These are phyloP conservation scores for Lasiosphaeris hirsuta DNA, from an alignment of 495 filamentous ascomycete genomes.

Conservation along the genomic window DNA sequence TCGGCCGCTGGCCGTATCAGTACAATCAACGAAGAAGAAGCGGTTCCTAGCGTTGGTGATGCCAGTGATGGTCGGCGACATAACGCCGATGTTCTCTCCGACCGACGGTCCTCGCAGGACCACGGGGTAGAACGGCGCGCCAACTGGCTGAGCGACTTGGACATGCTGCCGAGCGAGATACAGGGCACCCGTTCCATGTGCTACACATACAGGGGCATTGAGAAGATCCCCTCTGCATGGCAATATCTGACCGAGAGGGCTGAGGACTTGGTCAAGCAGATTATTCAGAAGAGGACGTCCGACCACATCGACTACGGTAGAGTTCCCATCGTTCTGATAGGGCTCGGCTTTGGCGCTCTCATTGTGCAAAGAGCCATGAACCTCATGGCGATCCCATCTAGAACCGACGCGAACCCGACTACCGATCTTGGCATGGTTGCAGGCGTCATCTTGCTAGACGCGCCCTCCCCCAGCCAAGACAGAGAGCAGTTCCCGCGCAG, in stretches of 20 bases:
- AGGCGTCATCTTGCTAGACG: constrained; percentile 12
- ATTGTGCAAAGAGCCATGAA: constrained; percentile 10
- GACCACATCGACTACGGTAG: constrained; percentile 10
- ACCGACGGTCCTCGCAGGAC: constrained; percentile 14
- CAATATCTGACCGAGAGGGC: constrained; percentile 13
- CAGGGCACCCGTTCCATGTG: constrained; percentile 15
- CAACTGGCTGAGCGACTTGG: constrained; percentile 18
- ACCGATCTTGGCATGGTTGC: constrained; percentile 6
- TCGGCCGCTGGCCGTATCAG: neutral
- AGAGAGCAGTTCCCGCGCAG: constrained; percentile 9
- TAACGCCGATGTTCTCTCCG: constrained; percentile 10
- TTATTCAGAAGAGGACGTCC: constrained; percentile 8
- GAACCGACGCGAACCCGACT: neutral
- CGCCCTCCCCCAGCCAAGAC: constrained; percentile 7
- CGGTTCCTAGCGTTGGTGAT: constrained; percentile 4
- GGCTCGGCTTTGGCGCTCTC: constrained; percentile 15
- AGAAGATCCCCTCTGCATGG: constrained; percentile 10
- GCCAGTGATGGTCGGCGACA: constrained; percentile 1
- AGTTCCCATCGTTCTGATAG: constrained; percentile 13
- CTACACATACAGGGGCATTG: constrained; percentile 15
- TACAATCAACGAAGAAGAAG: constrained; percentile 2
- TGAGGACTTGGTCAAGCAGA: constrained; percentile 3
- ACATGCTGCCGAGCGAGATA: constrained; percentile 16
- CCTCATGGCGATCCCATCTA: neutral
- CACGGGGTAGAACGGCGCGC: constrained; percentile 10